Evolutionary conservation across 1,284 basidiomycete species (phyloP).

Genomic region (Heterobasidion parviporum): DNA sequence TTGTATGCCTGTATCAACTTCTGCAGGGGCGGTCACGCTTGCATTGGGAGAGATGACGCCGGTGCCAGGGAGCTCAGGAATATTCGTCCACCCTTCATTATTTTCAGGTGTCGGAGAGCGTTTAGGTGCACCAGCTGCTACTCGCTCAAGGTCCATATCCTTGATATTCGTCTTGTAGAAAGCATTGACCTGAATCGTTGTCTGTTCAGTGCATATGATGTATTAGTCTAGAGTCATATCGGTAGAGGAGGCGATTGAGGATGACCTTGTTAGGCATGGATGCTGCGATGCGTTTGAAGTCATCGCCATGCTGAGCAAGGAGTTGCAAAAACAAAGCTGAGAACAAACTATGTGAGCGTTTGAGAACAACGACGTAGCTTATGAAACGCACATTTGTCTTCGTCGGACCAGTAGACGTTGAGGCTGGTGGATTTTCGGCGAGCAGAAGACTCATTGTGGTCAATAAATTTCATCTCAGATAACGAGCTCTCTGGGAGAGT

Average conservation of each 20-base stretch:
- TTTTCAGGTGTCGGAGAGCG: constrained; percentile 23
- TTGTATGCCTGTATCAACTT: background rate
- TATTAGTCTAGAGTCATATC: constrained; percentile 2
- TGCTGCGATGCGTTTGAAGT: constrained; percentile 70
- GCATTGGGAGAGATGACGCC: background rate
- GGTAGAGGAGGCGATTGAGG: background rate
- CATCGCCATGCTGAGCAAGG: constrained; percentile 60
- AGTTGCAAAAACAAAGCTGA: constrained; percentile 55
- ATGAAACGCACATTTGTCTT: constrained; percentile 46
- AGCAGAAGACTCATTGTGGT: constrained; percentile 21
- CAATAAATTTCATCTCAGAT: constrained; percentile 20
- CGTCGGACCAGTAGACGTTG: constrained; percentile 40
- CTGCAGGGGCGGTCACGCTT: background rate
- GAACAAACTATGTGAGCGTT: constrained; percentile 20
- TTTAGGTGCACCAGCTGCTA: constrained; percentile 26
- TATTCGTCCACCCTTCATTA: constrained; percentile 5
- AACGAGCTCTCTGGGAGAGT: constrained; percentile 21
- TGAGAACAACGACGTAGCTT: constrained; percentile 12
- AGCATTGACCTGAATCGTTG: constrained; percentile 67
- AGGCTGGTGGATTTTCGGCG: constrained; percentile 27
- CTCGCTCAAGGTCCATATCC: constrained; percentile 34
- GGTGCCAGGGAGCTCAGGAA: constrained; percentile 1
- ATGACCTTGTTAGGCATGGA: constrained; percentile 66
- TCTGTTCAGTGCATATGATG: constrained; percentile 29
- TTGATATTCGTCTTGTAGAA: constrained; percentile 47